Evolutionary conservation across 257 asterid species (phyloP), one percentile per base, ranked within the genome.

Genomic region (Rauvolfia tetraphylla): DNA sequence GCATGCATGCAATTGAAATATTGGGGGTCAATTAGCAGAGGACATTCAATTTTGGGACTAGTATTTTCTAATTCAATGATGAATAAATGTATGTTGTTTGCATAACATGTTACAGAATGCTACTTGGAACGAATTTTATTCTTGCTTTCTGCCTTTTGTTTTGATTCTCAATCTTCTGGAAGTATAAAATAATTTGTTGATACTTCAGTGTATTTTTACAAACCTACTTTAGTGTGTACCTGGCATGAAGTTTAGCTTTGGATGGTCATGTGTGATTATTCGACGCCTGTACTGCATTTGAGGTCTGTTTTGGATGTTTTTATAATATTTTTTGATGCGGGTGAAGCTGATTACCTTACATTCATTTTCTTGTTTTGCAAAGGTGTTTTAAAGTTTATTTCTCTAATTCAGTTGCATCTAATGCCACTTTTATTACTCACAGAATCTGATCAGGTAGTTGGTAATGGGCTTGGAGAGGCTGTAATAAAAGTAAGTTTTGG

Each of bases 401-500:
- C 17, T 12, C 38, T 3, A 13, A 27, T 33, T 66, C 31, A 18
- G 18, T 36, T 38, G 72, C 72, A 67, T 12, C 29, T 38, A 67
- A 67, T 65, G 41, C 14, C 15, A 63, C 29, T 51, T 39, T 20
- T 66, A 70, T 68, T 86, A 72, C 87, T 39, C 79, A 57, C 98
- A 92, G 98, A 84, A 81, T 78, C 78, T 63, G 79, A 79, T 71
- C 84, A 80, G 75, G 93, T 77, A 48, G 61, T 56, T 66, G 81
- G 76, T 71, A 86, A 81, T 39, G 81, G 71, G 78, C 82, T 23
- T 79, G 87, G 77, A 42, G 91, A 72, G 75, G 79, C 82, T 39
- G 73, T 38, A 76, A 75, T 76, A 54, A 68, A 83, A 82, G 98
- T 92, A 87, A 84, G 97, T 84, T 75, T 46, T 10, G 51, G 79